Evolutionary conservation across 495 filamentous ascomycete species (phyloP).

Genomic region (Hypoxylon lienhwacheense): DNA sequence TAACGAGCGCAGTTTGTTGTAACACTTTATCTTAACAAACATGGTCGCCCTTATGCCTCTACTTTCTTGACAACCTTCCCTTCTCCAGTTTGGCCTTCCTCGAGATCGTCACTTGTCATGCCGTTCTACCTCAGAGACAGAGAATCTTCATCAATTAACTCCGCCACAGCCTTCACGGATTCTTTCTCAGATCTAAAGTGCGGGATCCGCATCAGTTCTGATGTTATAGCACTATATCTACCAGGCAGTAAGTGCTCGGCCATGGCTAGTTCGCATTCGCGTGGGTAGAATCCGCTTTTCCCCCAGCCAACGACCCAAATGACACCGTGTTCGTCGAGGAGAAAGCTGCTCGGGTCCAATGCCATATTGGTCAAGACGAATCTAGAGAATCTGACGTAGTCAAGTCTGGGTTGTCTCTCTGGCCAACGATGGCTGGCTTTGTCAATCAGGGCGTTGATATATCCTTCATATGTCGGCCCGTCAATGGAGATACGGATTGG

Average conservation of each 20-base stretch:
- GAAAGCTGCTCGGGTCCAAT: conserved; percentile 14
- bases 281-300: conserved; percentile 4
- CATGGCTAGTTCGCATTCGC: conserved; percentile 11
- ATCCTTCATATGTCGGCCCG: not conserved
- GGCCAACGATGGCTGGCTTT: not conserved
- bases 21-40: not conserved
- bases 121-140: not conserved
- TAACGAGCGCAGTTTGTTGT: not conserved
- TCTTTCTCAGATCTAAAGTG: not conserved
- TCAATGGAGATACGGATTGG: not conserved
- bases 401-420: no score
- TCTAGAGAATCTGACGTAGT: not conserved
- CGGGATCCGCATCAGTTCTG: not conserved
- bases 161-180: not conserved
- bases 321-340: not conserved
- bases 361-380: conserved; percentile 14
- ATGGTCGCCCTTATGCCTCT: not conserved
- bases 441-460: not conserved
- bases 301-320: conserved; percentile 15
- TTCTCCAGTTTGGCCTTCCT: no score
- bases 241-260: not conserved
- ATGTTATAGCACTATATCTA: not conserved
- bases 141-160: not conserved
- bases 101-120: no score
- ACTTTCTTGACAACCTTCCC: no score